A percentile compares a stretch with the other conserved stretches of the same genome.
Conservation (phyloP, 768 basidiomycete species). For the Boletellus ananiceps region DNA sequence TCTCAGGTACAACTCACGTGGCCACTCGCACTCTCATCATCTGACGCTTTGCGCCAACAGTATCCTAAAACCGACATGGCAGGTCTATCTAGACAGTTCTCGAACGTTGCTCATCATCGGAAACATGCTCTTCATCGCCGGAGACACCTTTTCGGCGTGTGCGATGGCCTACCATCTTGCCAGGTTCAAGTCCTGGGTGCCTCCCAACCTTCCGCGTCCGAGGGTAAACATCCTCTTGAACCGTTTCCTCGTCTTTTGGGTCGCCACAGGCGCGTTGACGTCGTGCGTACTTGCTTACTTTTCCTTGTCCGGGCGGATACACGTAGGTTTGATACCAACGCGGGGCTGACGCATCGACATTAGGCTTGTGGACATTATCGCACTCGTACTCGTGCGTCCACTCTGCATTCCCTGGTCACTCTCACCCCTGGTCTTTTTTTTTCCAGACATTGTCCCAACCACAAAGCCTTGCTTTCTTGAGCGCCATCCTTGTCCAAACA, state of each 20-base stretch:
- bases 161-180: slow-evolving; percentile 22
- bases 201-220: neutral
- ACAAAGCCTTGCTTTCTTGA: slow-evolving; percentile 14
- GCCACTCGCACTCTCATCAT: neutral
- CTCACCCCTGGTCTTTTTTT: too few relatives aligned
- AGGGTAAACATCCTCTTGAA: slow-evolving; percentile 20
- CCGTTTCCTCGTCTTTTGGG: slow-evolving; percentile 20
- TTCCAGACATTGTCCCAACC: slow-evolving; percentile 20
- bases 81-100: neutral
- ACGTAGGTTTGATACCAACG: neutral
- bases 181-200: slow-evolving; percentile 10
- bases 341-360: neutral
- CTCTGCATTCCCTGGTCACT: neutral
- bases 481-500: slow-evolving; percentile 22
- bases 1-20: slow-evolving; percentile 12
- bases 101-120: slow-evolving; percentile 13
- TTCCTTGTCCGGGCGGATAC: neutral
- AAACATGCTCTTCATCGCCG: slow-evolving; percentile 23
- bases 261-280: slow-evolving; percentile 25
- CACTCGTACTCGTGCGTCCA: slow-evolving; percentile 20
- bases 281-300: slow-evolving; percentile 12
- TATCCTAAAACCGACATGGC: slow-evolving; percentile 9
- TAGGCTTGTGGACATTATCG: slow-evolving; percentile 25
- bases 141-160: slow-evolving; percentile 19
- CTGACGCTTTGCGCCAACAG: slow-evolving; percentile 1